Percentiles rank a stretch among this genome's conserved stretches.
Evolutionary conservation across 305 asterid genomes (phyloP).

Genomic region (Solanum hybrid): DNA sequence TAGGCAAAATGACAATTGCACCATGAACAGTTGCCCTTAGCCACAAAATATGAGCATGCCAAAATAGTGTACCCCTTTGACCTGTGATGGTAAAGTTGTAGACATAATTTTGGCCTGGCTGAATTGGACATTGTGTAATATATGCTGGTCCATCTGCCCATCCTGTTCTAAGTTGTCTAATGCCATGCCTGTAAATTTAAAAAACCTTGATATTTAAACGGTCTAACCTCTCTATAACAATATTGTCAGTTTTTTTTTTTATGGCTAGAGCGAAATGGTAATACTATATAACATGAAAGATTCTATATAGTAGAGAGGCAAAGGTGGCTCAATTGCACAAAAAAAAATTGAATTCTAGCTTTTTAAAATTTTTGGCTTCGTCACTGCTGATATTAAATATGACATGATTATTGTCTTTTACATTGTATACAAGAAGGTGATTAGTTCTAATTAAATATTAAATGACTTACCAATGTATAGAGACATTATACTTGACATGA

Average conservation of each 20-base stretch:
- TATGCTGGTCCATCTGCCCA: slow-evolving; percentile 99
- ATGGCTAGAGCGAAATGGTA: not conserved
- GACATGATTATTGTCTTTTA: not conserved
- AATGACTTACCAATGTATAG: slow-evolving; percentile 70
- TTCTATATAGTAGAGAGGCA: not conserved
- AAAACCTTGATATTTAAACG: not conserved
- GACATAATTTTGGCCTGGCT: slow-evolving; percentile 59
- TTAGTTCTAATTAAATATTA: not conserved
- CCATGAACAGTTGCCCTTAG: slow-evolving; percentile 85
- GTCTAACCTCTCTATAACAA: not conserved
- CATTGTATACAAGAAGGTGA: not conserved
- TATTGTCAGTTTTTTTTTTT: not conserved
- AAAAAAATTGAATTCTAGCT: not conserved
- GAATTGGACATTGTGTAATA: slow-evolving; percentile 89
- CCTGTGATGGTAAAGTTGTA: slow-evolving; percentile 84
- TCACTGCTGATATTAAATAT: not conserved
- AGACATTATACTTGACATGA: slow-evolving; percentile 75
- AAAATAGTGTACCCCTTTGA: slow-evolving; percentile 82
- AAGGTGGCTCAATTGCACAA: too few species aligned
- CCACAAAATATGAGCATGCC: slow-evolving; percentile 97
- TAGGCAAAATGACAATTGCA: slow-evolving; percentile 76
- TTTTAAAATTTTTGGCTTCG: too few species aligned
- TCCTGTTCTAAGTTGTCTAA: slow-evolving; percentile 74
- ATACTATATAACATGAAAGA: not conserved
- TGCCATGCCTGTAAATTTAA: slow-evolving; percentile 58